Base-by-base conservation (phyloP, 1,284 basidiomycete species). In the Ustilago crameri region DNA sequence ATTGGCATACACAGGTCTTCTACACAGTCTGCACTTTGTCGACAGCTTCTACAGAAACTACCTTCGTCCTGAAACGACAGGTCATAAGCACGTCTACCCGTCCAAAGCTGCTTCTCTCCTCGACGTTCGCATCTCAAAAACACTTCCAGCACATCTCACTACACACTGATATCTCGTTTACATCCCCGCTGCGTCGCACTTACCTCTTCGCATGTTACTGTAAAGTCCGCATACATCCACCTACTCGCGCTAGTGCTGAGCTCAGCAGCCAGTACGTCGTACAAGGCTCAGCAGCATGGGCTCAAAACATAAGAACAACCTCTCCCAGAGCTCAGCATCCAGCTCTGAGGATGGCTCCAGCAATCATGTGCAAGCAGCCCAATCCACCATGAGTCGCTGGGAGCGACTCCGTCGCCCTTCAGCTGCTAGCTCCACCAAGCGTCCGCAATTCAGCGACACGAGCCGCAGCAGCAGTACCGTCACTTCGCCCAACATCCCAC, bases 321-420 rank as follows among this genome's bases (percentile, higher is more conserved):
- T 65, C 27, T 71, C 67, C 3, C 57, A 65, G 34, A 71, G 67
- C 58, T 71, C 67, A 22, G 48, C 37, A 22, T 65, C 67, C 14
- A 61, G 61, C 44, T 65, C 67, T 15, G 67, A 71, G 45, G 50
- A 71, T 53, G 67, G 59, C 38, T 58, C 64, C 9, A 56, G 41
- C 45, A 37, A 51, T 32, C 53, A 61, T 46, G 41, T 43, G 2
- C 55, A 49, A 10, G 22, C 48, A n/a, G 26, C 45, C 8, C 50
- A 51, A 22, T 45, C 56, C 9, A 40, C 61, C 17, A 51, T 56
- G 67, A 60, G 56, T 38, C 61, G 64, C 8, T 71, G 67, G 67
- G 67, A 71, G 34, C 56, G 67, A n/a, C 50, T 71, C 9, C 67
- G 67, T 10, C 62, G 67, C 12, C 67, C 62, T 0, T 71, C 67